A percentile compares a stretch with the other conserved stretches of the same genome.
Evolutionary conservation across 1,139 yeast species (phyloP).

Genomic region (Meyerozyma carpophila): DNA sequence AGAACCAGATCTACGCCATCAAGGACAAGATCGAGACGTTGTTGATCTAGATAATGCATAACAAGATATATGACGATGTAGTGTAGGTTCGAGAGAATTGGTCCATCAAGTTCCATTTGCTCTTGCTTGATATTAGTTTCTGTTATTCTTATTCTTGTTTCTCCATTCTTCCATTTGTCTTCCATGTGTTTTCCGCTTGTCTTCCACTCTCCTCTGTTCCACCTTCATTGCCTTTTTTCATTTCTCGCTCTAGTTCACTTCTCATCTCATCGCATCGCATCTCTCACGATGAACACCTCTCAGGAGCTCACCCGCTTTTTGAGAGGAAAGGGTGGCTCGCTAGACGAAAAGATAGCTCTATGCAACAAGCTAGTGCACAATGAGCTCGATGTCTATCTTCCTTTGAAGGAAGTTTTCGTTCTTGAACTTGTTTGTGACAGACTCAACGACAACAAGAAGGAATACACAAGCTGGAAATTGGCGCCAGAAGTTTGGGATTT

Average conservation of each 20-base stretch:
- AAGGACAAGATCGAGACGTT: constrained; percentile 99
- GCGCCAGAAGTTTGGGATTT: constrained; percentile 39
- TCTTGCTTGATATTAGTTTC: neutral
- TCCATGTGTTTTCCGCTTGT: too few species aligned
- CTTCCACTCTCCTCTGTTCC: too few species aligned
- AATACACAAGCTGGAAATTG: constrained; percentile 36
- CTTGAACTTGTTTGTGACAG: constrained; percentile 66
- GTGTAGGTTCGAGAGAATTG: neutral
- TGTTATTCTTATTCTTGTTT: neutral
- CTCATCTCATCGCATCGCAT: constrained; percentile 1
- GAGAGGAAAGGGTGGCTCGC: constrained; percentile 6
- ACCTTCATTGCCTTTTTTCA: neutral
- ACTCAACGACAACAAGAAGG: constrained; percentile 42
- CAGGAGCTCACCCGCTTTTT: constrained; percentile 5
- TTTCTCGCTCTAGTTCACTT: neutral
- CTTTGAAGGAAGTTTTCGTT: constrained; percentile 54
- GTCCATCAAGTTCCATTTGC: too few species aligned
- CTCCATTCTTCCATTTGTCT: neutral
- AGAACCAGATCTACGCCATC: constrained; percentile 93
- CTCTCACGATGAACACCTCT: neutral
- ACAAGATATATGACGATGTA: neutral
- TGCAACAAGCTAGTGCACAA: constrained; percentile 31
- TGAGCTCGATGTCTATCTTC: constrained; percentile 45
- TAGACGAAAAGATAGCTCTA: constrained; percentile 1
- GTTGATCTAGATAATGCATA: constrained; percentile 53